Base-by-base conservation (phyloP, 2,329 filamentous ascomycete species). In the Seiridium cupressi region DNA sequence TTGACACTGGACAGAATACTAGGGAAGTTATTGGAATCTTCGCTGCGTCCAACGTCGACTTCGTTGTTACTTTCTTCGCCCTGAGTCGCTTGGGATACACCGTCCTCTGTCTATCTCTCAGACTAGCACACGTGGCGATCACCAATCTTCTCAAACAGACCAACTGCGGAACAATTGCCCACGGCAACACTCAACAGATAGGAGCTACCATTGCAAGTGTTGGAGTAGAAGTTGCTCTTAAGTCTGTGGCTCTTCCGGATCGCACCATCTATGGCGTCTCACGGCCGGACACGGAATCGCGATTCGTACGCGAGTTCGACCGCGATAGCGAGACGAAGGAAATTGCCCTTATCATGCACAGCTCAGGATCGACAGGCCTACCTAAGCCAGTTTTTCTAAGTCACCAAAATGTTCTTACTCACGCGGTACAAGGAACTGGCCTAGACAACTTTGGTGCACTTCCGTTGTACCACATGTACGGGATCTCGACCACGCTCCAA, bases 311-410 rank as follows among this genome's bases (percentile, higher is more conserved):
- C n/a, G 18, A 26, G 18, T 26, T 26, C 18, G 18, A 26, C 18
- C 18, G 18, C 18, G 18, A 26, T 26, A 26, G 18, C 18, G 18
- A 26, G 18, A 26, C 18, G 18, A 26, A 26, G 18, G 72, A 73
- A 54, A 63, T 72, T 1, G 74, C 74, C 0, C 63, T 80, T 36
- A 79, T 81, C 36, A 71, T 77, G 46, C 80, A 82, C 62, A 81
- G 79, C 0, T 81, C 79, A 0, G 80, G 80, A 0, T 80, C 79
- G 2, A 81, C 79, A 0, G 78, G 79, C 1, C 72, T 76, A 3
- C 79, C 79, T 0, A 81, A 81, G 60, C 78, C 79, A 3, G 67
- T 81, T 13, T 58, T 58, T 31, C 46, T 36, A 26, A 32, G 51
- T 46, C 35, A 51, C 44, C 31, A n/a, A 13, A 26, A 48, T 38